Evolutionary conservation across 495 filamentous ascomycete species (phyloP).

Genomic region (Lasiosphaeria hispida): DNA sequence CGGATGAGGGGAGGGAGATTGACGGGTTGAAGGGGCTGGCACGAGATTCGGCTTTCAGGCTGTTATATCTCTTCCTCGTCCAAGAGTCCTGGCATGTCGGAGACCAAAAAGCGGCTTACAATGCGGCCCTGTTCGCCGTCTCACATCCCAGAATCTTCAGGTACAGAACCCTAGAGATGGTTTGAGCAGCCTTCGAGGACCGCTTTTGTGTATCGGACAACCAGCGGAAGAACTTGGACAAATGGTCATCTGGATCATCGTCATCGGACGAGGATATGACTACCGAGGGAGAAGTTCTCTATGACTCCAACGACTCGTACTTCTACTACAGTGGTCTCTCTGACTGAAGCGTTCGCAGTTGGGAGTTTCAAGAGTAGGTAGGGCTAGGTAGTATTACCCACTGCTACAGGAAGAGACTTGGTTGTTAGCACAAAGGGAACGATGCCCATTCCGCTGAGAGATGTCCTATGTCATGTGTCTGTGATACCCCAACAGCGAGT

Average conservation of each 20-base stretch:
- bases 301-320: background rate
- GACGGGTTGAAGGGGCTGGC: slow-evolving; percentile 6
- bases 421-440: too few relatives aligned
- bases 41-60: slow-evolving; percentile 26
- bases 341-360: too few relatives aligned
- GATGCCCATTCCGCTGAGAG: too few relatives aligned
- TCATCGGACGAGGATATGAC: background rate
- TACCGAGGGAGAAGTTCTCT: background rate
- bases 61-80: slow-evolving; percentile 24
- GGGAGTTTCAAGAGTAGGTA: too few relatives aligned
- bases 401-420: too few relatives aligned
- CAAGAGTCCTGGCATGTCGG: background rate
- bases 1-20: slow-evolving; percentile 1
- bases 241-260: slow-evolving; percentile 12
- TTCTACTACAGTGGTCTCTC: too few relatives aligned
- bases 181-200: slow-evolving; percentile 25
- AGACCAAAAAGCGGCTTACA: slow-evolving; percentile 21
- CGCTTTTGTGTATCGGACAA: slow-evolving; percentile 20
- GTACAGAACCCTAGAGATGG: slow-evolving; percentile 21
- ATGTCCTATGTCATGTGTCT: too few relatives aligned
- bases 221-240: slow-evolving; percentile 14
- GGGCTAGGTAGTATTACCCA: too few relatives aligned
- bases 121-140: slow-evolving; percentile 22
- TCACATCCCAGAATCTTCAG: slow-evolving; percentile 23
- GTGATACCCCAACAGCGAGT: too few relatives aligned